These are phyloP conservation scores for Tylopilus felleus DNA, from an alignment of 768 basidiomycete genomes.

Conservation along the genomic window DNA sequence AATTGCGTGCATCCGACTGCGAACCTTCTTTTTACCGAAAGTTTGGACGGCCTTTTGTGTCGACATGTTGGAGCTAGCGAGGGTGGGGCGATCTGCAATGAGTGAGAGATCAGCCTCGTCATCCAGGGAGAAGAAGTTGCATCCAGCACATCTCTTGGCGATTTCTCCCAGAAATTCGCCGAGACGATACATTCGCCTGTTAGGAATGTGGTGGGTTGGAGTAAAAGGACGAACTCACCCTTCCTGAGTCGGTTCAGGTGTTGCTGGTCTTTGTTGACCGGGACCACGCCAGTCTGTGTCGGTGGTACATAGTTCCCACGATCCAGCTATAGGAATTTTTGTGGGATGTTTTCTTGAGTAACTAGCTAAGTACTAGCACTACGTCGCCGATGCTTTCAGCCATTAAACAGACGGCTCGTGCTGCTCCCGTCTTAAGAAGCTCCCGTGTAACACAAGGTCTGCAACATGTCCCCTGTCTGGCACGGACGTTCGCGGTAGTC, in stretches of 20 bases:
- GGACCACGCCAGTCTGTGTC: neutral
- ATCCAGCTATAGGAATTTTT: slow-evolving; percentile 18
- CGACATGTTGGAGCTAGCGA: slow-evolving; percentile 54
- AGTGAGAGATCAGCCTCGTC: slow-evolving; percentile 27
- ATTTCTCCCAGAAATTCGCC: slow-evolving; percentile 5
- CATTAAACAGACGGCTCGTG: slow-evolving; percentile 13
- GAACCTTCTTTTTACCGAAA: slow-evolving; percentile 99
- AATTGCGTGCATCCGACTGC: slow-evolving; percentile 17
- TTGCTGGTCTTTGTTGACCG: slow-evolving; percentile 22
- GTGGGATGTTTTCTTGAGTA: neutral
- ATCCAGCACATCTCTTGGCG: slow-evolving; percentile 41
- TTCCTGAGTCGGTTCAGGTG: slow-evolving; percentile 32
- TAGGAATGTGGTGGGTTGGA: neutral
- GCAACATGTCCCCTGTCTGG: neutral
- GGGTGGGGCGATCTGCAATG: slow-evolving; percentile 19
- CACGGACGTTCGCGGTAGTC: slow-evolving; percentile 10
- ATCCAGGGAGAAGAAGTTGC: slow-evolving; percentile 34
- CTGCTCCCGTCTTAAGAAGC: neutral
- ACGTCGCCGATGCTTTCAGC: slow-evolving; percentile 16
- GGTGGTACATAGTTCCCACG: slow-evolving; percentile 23
- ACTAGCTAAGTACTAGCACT: neutral
- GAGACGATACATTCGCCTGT: neutral
- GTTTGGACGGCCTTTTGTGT: slow-evolving; percentile 90
- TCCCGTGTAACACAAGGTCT: neutral
- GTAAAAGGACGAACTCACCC: slow-evolving; percentile 36